A percentile compares a stretch with the other conserved stretches of the same genome.
These are phyloP conservation scores for Amaranthus cruentus DNA, from an alignment of 148 eudicot species.

Conservation along the genomic window DNA sequence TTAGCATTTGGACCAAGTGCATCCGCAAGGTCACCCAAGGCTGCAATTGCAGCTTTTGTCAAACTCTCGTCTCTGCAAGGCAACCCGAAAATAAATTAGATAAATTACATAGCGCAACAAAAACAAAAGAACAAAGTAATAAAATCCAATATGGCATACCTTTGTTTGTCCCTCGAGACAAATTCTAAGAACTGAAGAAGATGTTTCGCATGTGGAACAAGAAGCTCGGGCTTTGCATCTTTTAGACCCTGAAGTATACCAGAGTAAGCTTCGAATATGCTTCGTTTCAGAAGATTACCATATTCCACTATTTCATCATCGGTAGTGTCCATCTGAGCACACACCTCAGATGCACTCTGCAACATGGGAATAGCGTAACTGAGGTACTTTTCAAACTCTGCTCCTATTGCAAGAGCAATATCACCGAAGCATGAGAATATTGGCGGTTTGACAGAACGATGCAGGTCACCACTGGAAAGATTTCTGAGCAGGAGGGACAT, in stretches of 20 bases:
- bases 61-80: slow-evolving; percentile 56
- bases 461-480: slow-evolving; percentile 58
- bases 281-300: slow-evolving; percentile 51
- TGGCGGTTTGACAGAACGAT: slow-evolving; percentile 77
- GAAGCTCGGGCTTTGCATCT: slow-evolving; percentile 50
- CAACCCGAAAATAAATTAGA: not conserved
- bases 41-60: slow-evolving; percentile 62
- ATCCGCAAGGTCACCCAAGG: slow-evolving; percentile 69
- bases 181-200: slow-evolving; percentile 61
- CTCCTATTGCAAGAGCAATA: slow-evolving; percentile 73
- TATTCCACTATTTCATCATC: slow-evolving; percentile 71
- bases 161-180: slow-evolving; percentile 44
- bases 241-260: slow-evolving; percentile 75
- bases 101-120: not conserved
- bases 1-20: slow-evolving; percentile 54
- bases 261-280: slow-evolving; percentile 82
- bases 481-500: slow-evolving; percentile 66
- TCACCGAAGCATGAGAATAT: slow-evolving; percentile 81
- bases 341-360: slow-evolving; percentile 66
- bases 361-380: slow-evolving; percentile 57
- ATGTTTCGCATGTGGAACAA: slow-evolving; percentile 66
- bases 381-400: slow-evolving; percentile 62
- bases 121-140: not conserved
- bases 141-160: slow-evolving; percentile 26
- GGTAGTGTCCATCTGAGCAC: slow-evolving; percentile 47